Evolutionary conservation across 2,329 filamentous ascomycete species (phyloP).

Genomic region (Neofusicoccum laricinum): DNA sequence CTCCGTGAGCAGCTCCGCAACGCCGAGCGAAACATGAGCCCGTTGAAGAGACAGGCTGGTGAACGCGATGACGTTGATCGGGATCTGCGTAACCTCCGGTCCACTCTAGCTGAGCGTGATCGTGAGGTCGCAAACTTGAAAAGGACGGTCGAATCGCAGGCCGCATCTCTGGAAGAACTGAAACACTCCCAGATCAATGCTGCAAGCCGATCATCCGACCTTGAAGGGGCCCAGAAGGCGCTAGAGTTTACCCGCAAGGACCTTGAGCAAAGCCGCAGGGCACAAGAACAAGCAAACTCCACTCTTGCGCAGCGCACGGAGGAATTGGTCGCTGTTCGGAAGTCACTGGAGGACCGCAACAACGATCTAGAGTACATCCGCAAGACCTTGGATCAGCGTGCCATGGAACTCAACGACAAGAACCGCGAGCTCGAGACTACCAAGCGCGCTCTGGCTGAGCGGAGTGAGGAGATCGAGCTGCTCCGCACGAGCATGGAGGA

Average conservation of each 20-base stretch:
- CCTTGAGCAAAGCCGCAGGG: conserved; percentile 10
- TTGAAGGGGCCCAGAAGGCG: not conserved
- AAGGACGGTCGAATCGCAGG: conserved; percentile 32
- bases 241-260: conserved; percentile 11
- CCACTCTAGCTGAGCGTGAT: conserved; percentile 30
- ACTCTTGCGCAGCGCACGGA: conserved; percentile 29
- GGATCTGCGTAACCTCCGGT: conserved; percentile 30
- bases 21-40: conserved; percentile 29
- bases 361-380: conserved; percentile 32
- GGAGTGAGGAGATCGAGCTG: conserved; percentile 36
- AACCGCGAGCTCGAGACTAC: conserved; percentile 35
- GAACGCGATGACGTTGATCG: conserved; percentile 31
- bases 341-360: conserved; percentile 29
- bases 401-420: conserved; percentile 33
- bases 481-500: conserved; percentile 34
- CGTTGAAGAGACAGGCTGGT: conserved; percentile 32
- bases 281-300: not conserved
- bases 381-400: conserved; percentile 32
- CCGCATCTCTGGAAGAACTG: conserved; percentile 28
- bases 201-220: not conserved
- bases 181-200: conserved; percentile 19
- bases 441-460: conserved; percentile 33
- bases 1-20: conserved; percentile 26
- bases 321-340: conserved; percentile 30
- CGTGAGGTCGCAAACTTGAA: conserved; percentile 29